Base-by-base conservation (phyloP, 306 rosid genomes). In the Hippophae gyantsensis region DNA sequence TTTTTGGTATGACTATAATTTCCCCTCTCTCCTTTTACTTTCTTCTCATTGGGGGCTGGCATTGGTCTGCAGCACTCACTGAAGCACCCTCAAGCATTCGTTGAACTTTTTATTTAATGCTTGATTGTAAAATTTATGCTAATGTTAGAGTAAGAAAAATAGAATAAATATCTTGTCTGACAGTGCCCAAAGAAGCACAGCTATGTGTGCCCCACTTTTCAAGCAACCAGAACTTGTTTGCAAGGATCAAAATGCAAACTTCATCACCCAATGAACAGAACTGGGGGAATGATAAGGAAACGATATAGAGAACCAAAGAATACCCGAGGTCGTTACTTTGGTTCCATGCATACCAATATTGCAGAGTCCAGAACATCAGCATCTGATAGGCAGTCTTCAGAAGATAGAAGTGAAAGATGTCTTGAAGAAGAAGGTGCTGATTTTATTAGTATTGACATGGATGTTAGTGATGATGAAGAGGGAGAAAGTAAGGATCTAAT, bases 181-280 rank as follows among this genome's bases (percentile, higher is more conserved):
- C 81, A 87, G 95, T 92, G 99, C 71, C 95, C 82, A 84, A 88
- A 80, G 90, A 92, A 85, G 84, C 99, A 92, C 77, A 83, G 96
- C 82, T 85, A 83, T 65, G 81, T 82, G 57, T 88, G 94, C 74
- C 88, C 84, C 45, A 43, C 69, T 71, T 92, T 88, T 74, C 85
- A 88, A 85, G 90, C 89, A 50, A 85, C 90, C 0, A 95, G 96
- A 62, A 75, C 74, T 58, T 88, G 99, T 60, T 59, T 78, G n/a
- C 76, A 78, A 70, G 86, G 85, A 56, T 49, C 73, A 60, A 82
- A 75, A 58, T 92, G 96, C 90, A 92, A 84, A 76, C 95, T 92
- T 70, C 95, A 85, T 68, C 95, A 92, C 67, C 99, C 99, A 5
- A 80, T 68, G 70, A 81, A 62, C 56, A 79, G 74, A 63, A 65